Evolutionary conservation across 2,329 filamentous ascomycete genomes (phyloP).

Genomic region (Hypocrella siamensis): DNA sequence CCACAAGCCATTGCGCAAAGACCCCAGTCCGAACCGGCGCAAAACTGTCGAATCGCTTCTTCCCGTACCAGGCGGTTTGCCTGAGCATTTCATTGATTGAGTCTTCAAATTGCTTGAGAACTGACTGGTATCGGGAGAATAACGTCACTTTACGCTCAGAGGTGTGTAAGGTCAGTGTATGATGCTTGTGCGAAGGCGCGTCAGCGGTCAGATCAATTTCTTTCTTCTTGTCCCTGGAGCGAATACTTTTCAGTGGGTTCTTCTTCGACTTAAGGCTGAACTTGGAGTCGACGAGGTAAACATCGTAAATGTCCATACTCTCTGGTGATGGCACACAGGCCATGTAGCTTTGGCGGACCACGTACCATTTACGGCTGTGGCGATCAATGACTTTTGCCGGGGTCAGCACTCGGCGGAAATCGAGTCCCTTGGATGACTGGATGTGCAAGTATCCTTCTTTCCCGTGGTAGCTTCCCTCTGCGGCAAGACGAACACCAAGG

Average conservation of each 20-base stretch:
- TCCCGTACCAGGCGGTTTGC: conserved; percentile 67
- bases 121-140: conserved; percentile 77
- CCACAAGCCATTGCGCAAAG: conserved; percentile 91
- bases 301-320: conserved; percentile 97
- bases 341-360: conserved; percentile 94
- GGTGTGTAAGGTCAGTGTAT: conserved; percentile 76
- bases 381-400: conserved; percentile 65
- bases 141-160: conserved; percentile 86
- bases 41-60: conserved; percentile 84
- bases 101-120: conserved; percentile 83
- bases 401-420: conserved; percentile 68
- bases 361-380: conserved; percentile 90
- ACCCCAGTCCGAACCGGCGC: conserved; percentile 76
- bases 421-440: conserved; percentile 75
- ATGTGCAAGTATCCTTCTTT: conserved; percentile 94
- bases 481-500: conserved; percentile 79
- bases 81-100: conserved; percentile 77
- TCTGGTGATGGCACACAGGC: conserved; percentile 97
- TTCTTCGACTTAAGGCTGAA: conserved; percentile 71
- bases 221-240: conserved; percentile 43
- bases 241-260: conserved; percentile 34
- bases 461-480: conserved; percentile 92
- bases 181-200: conserved; percentile 42
- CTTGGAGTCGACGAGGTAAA: conserved; percentile 85
- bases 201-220: conserved; percentile 26